phyloP scores from a whole-genome alignment of 805 yeast genomes.

The Metschnikowia sp. region DNA sequence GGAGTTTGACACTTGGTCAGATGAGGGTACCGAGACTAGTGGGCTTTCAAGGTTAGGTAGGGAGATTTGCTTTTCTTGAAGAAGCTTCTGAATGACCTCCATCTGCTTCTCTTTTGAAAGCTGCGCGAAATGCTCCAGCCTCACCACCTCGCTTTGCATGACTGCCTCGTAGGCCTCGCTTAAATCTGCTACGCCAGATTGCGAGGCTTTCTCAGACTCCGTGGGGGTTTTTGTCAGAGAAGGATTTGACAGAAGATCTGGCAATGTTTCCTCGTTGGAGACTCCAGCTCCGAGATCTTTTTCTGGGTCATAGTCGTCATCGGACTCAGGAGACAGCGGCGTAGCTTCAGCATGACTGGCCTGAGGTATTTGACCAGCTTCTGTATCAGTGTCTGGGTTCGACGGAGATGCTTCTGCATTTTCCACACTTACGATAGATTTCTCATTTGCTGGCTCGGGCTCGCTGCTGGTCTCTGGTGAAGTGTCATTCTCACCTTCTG shows the following conservation, averaged over 20 bases:
- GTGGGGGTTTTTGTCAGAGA: background rate
- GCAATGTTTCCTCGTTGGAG: background rate
- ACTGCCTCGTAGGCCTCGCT: slow-evolving; percentile 36
- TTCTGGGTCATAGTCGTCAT: slow-evolving; percentile 32
- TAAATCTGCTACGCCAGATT: slow-evolving; percentile 11
- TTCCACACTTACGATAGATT: too few relatives aligned
- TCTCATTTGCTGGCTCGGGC: too few relatives aligned
- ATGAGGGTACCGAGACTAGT: too few relatives aligned
- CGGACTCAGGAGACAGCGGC: slow-evolving; percentile 6
- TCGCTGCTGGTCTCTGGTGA: too few relatives aligned
- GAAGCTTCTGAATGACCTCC: slow-evolving; percentile 31
- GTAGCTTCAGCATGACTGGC: too few relatives aligned
- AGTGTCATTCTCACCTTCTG: too few relatives aligned
- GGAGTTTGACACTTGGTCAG: too few relatives aligned
- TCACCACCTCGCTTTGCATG: slow-evolving; percentile 32
- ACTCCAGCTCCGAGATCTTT: slow-evolving; percentile 2
- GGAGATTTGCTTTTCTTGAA: slow-evolving; percentile 35
- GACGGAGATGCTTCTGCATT: too few relatives aligned
- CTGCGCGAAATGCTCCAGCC: slow-evolving; percentile 34
- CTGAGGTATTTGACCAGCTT: too few relatives aligned
- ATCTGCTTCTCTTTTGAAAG: slow-evolving; percentile 34
- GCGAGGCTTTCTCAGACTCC: background rate
- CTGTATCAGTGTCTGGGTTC: too few relatives aligned
- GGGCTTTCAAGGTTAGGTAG: slow-evolving; percentile 12
- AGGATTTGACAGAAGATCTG: slow-evolving; percentile 5